phyloP scores from a whole-genome alignment of 2,329 filamentous ascomycete genomes.

The Dryadomyces quercus-mongolicae region DNA sequence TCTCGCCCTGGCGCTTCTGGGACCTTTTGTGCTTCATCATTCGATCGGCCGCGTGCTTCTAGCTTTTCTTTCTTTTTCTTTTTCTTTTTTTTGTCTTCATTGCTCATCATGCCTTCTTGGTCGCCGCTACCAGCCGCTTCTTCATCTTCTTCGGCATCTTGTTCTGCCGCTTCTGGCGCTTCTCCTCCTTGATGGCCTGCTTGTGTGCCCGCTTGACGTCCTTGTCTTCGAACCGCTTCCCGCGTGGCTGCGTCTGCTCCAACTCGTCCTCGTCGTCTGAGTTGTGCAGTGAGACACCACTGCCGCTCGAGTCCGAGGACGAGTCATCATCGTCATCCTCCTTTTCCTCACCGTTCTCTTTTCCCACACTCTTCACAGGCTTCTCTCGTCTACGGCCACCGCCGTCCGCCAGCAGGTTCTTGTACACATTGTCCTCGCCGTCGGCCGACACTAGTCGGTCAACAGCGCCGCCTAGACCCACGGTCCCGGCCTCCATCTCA shows the following conservation, averaged over 20 bases:
- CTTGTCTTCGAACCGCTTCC: conserved; percentile 38
- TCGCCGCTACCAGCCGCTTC: conserved; percentile 65
- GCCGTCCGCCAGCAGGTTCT: conserved; percentile 59
- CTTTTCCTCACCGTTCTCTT: conserved; percentile 16
- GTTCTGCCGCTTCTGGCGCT: conserved; percentile 80
- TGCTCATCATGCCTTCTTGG: conserved; percentile 33
- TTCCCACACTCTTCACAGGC: conserved; percentile 11
- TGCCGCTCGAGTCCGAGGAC: conserved; percentile 30
- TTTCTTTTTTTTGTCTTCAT: background rate
- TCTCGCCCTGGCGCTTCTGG: background rate
- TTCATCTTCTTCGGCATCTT: conserved; percentile 97
- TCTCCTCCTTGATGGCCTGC: conserved; percentile 83
- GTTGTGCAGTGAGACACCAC: conserved; percentile 32
- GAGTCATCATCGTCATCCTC: conserved; percentile 11
- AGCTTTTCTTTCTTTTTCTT: background rate
- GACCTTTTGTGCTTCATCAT: conserved; percentile 11
- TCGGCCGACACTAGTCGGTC: conserved; percentile 44
- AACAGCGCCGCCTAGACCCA: conserved; percentile 28
- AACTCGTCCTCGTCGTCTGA: conserved; percentile 20
- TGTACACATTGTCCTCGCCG: conserved; percentile 43
- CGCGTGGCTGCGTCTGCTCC: conserved; percentile 7
- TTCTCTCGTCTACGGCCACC: conserved; percentile 13
- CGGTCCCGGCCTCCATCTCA: conserved; percentile 53
- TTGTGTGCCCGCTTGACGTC: conserved; percentile 84
- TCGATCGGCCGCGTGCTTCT: conserved; percentile 3